Conservation (phyloP, 202 grass and related monocot species). For the Alloteropsis angusta region DNA sequence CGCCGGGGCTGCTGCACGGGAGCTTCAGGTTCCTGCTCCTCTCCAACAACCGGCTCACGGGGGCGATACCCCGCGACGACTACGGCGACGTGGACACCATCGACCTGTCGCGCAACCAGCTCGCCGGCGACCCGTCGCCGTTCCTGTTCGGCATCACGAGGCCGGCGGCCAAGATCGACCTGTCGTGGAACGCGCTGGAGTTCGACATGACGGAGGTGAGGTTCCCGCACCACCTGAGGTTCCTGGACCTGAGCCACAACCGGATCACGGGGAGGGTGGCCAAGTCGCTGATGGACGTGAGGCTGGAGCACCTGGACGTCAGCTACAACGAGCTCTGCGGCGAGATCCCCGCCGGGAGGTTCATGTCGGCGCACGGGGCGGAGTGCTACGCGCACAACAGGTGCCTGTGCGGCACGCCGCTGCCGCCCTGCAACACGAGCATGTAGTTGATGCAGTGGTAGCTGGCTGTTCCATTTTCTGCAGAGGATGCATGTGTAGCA, state of each 20-base stretch:
- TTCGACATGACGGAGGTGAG: constrained; percentile 43
- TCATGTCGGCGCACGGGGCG: constrained; percentile 21
- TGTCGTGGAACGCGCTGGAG: constrained; percentile 62
- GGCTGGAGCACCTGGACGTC: constrained; percentile 35
- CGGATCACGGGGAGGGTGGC: constrained; percentile 40
- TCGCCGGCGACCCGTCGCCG: constrained; percentile 40
- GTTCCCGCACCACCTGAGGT: constrained; percentile 44
- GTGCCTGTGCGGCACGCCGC: constrained; percentile 67
- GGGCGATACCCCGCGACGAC: constrained; percentile 34
- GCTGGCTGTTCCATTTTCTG: background rate
- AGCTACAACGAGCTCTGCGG: constrained; percentile 65
- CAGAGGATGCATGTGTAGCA: too few relatives aligned
- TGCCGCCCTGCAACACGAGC: constrained; percentile 35
- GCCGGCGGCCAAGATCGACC: constrained; percentile 29
- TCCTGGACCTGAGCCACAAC: constrained; percentile 79
- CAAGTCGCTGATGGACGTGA: constrained; percentile 50
- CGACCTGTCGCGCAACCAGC: constrained; percentile 40
- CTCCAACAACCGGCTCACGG: constrained; percentile 40
- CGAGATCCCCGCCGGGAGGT: constrained; percentile 59
- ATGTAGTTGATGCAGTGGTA: background rate
- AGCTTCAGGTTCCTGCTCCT: constrained; percentile 32
- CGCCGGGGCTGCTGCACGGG: constrained; percentile 42
- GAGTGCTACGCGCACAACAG: constrained; percentile 46
- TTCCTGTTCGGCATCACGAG: constrained; percentile 41
- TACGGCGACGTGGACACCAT: constrained; percentile 32